Conservation (phyloP, 768 basidiomycete species). For the Boletus coccyginus region DNA sequence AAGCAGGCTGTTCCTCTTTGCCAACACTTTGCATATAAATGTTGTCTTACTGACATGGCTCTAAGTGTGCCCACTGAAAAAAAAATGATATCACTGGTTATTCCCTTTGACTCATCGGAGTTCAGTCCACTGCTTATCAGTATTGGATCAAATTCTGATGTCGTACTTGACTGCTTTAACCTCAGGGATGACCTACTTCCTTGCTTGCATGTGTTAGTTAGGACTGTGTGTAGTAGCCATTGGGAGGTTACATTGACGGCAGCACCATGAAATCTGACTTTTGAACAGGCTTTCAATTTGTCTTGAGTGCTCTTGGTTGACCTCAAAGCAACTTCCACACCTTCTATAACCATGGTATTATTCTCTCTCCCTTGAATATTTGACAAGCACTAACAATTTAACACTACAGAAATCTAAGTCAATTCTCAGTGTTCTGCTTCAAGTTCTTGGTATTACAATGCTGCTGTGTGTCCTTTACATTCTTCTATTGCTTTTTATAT, state of each 20-base stretch:
- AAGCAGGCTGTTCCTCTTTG: not conserved
- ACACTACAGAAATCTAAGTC: not conserved
- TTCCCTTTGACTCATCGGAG: not conserved
- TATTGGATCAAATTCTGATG: not conserved
- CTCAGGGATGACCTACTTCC: not conserved
- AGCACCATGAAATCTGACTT: not conserved
- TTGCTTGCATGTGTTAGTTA: not conserved
- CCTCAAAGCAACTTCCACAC: not conserved
- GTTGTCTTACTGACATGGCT: not conserved
- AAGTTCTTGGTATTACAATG: not conserved
- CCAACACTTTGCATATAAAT: not conserved
- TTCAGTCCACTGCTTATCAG: not conserved
- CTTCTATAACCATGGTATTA: not conserved
- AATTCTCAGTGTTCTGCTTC: not conserved
- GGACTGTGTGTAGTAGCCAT: not conserved
- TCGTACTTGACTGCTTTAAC: not conserved
- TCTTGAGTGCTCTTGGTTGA: not conserved
- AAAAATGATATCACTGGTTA: no score
- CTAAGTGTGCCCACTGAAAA: no score
- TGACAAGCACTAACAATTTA: not conserved
- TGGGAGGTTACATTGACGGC: not conserved
- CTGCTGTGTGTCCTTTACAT: not conserved
- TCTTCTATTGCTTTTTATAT: no score
- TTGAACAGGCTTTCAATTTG: constrained; percentile 5
- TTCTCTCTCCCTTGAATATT: not conserved